phyloP scores from a whole-genome alignment of 129 eudicot species.

The Flaveria sonorensis region DNA sequence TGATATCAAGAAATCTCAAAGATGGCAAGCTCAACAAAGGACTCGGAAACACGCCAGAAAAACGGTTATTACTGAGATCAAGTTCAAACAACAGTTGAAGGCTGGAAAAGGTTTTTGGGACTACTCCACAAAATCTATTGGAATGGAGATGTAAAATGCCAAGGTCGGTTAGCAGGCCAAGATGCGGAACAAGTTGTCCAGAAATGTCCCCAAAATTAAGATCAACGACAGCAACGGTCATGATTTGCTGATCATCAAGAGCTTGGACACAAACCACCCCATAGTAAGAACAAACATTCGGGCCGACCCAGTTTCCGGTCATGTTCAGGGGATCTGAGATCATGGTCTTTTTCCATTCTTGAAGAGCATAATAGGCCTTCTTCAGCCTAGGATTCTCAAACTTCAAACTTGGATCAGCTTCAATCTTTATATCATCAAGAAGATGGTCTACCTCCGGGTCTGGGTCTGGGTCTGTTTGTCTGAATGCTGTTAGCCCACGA shows the following conservation, averaged over 20 bases:
- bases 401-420: slow-evolving; percentile 30
- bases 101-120: slow-evolving; percentile 54
- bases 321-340: slow-evolving; percentile 67
- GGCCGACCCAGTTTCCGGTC: slow-evolving; percentile 72
- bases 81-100: slow-evolving; percentile 56
- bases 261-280: slow-evolving; percentile 63
- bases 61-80: slow-evolving; percentile 81
- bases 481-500: slow-evolving; percentile 35
- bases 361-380: slow-evolving; percentile 62
- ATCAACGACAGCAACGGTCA: slow-evolving; percentile 67
- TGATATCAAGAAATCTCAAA: slow-evolving; percentile 62
- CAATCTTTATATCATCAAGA: slow-evolving; percentile 31
- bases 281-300: slow-evolving; percentile 63
- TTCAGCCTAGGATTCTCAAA: slow-evolving; percentile 55
- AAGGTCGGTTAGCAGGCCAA: slow-evolving; percentile 64
- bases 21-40: slow-evolving; percentile 49
- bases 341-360: slow-evolving; percentile 71
- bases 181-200: slow-evolving; percentile 68
- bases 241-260: slow-evolving; percentile 44
- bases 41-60: slow-evolving; percentile 69
- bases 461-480: slow-evolving; percentile 1
- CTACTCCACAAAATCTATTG: slow-evolving; percentile 76
- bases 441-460: slow-evolving; percentile 18
- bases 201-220: slow-evolving; percentile 76
- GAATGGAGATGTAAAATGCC: slow-evolving; percentile 68